Evolutionary conservation across 1,139 yeast species (phyloP).

Genomic region (Saccharomyces hybrid): DNA sequence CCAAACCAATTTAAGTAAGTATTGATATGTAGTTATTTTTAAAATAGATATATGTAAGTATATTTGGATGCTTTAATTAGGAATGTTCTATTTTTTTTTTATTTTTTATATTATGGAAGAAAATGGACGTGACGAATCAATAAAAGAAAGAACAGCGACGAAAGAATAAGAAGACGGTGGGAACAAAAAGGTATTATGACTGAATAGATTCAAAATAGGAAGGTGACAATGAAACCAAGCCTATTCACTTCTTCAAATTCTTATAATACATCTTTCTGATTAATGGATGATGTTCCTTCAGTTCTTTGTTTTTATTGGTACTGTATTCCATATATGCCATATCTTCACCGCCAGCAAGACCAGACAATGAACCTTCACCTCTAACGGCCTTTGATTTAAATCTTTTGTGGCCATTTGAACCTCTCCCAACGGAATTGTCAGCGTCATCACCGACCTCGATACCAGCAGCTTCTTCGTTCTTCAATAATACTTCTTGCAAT

Average conservation of each 20-base stretch:
- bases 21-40: not conserved
- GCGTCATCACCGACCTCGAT: constrained; percentile 94
- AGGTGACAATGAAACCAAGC: constrained; percentile 34
- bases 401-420: constrained; percentile 37
- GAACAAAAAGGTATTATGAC: not conserved
- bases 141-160: not conserved
- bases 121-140: not conserved
- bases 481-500: constrained; percentile 81
- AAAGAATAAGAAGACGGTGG: not conserved
- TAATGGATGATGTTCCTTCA: constrained; percentile 68
- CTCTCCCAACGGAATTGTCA: constrained; percentile 71
- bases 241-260: constrained; percentile 37
- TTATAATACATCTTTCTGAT: constrained; percentile 72
- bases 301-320: constrained; percentile 78
- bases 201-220: not conserved
- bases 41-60: not conserved
- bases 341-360: constrained; percentile 98
- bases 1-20: not conserved
- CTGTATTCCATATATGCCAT: constrained; percentile 96
- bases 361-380: constrained; percentile 83
- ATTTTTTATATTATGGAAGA: not conserved
- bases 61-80: not conserved
- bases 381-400: constrained; percentile 52
- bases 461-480: constrained; percentile 96
- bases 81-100: not conserved